Base-by-base conservation (phyloP, 2,329 filamentous ascomycete species). In the Aspergillus novofumigatus region DNA sequence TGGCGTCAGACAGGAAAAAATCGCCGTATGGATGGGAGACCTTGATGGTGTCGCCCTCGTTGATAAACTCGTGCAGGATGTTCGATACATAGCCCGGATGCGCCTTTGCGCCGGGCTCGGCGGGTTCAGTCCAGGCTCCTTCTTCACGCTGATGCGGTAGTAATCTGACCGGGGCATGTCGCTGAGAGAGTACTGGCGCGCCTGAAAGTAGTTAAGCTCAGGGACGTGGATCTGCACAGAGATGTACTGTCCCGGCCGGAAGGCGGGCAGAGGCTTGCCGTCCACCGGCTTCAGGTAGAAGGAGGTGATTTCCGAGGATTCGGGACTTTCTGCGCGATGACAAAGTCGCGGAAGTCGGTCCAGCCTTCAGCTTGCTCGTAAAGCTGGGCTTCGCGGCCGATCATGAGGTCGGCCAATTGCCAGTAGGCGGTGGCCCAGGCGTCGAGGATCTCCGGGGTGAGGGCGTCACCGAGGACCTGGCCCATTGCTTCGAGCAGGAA, bases 81-180 rank as follows among this genome's bases (percentile, higher is more conserved):
- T 89, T 91, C 52, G 86, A 90, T 17, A 91, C 80, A 57, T 85
- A 80, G 26, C 88, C 88, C 0, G 84, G 82, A 62, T 84, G 79
- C 28, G 80, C 73, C 61, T 77, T 73, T 25, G 77, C 75, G 44
- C 73, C 57, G 14, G 32, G 32, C 32, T 38, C 32, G 14, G 32
- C 32, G 32, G 32, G 32, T 38, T 17, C 0, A 77, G 72, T 23
- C 84, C 86, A 4, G 76, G 71, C 66, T 91, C 86, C 58, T 80
- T 83, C 79, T 90, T 91, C 58, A 92, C 81, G 51, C 82, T 88
- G 72, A 91, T 86, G 38, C 88, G 83, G 72, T 89, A 89, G 70
- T 84, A 81, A 52, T 83, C 78, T 8, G 79, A 74, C 3, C 77
- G 78, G 2, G 85, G 86, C 51, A 82, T 79, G 61, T 90, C 87